Evolutionary conservation across 306 rosid species (phyloP).

Genomic region (Senna tora): DNA sequence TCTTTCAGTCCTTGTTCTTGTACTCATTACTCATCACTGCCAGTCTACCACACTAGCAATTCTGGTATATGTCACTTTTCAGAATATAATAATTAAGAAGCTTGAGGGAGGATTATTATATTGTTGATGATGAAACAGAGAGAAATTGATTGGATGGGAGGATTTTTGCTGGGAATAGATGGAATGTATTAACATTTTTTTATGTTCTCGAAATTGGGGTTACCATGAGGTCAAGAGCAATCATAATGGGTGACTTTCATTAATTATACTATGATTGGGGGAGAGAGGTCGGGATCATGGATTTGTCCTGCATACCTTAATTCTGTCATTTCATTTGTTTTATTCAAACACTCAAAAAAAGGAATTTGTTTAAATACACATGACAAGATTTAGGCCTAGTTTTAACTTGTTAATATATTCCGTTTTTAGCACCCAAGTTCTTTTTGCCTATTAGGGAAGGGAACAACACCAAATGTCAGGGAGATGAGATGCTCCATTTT

Average conservation of each 20-base stretch:
- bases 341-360: not conserved
- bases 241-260: constrained; percentile 11
- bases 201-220: not conserved
- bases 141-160: too few relatives aligned
- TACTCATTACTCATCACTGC: too few relatives aligned
- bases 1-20: too few relatives aligned
- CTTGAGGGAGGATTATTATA: too few relatives aligned
- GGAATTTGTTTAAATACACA: not conserved
- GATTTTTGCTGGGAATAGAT: not conserved
- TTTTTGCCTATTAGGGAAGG: constrained; percentile 55
- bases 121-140: too few relatives aligned
- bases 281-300: not conserved
- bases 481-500: not conserved
- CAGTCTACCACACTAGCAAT: not conserved
- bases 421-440: constrained; percentile 40
- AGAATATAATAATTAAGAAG: too few relatives aligned
- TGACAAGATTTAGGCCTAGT: not conserved
- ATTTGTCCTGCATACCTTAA: constrained; percentile 3
- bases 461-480: constrained; percentile 37
- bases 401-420: constrained; percentile 42
- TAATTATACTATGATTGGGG: not conserved
- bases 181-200: not conserved
- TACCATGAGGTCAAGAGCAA: not conserved
- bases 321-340: constrained; percentile 19
- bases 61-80: not conserved